Conservation (phyloP, 2,329 filamentous ascomycete genomes). For the Colletotrichum sp. region DNA sequence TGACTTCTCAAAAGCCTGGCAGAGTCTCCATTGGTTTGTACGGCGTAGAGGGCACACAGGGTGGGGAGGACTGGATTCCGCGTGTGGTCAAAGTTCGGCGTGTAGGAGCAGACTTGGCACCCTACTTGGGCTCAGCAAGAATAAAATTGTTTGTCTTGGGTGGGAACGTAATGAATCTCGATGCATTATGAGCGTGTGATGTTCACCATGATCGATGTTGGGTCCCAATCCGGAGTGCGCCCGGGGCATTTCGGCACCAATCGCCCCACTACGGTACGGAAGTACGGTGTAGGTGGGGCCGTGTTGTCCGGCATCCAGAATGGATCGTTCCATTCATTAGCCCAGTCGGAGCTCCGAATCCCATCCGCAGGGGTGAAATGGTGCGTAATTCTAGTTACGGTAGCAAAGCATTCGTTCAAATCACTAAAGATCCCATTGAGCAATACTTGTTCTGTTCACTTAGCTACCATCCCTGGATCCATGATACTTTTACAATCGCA, state of each 20-base stretch:
- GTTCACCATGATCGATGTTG: neutral
- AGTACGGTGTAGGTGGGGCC: neutral
- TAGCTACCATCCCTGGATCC: neutral
- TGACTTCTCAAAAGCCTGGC: neutral
- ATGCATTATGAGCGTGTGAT: neutral
- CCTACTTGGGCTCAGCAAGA: neutral
- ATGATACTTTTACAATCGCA: neutral
- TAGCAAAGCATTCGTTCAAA: neutral
- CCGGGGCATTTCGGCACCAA: neutral
- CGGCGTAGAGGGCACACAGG: neutral
- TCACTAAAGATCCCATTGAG: fast-evolving
- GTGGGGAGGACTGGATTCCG: neutral
- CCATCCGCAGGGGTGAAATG: neutral
- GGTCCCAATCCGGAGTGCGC: neutral
- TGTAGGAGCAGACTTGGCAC: no score
- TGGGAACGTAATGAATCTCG: neutral
- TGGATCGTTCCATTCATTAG: neutral
- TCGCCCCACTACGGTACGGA: neutral
- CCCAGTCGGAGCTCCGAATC: neutral
- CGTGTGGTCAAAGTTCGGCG: neutral
- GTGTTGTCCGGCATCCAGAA: neutral
- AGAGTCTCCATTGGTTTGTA: neutral
- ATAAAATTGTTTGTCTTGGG: neutral
- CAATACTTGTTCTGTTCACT: neutral
- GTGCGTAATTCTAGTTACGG: neutral